A percentile compares a stretch with the other conserved stretches of the same genome.
Evolutionary conservation across 2,329 filamentous ascomycete species (phyloP).

Genomic region (Aureobasidium leucospermi): DNA sequence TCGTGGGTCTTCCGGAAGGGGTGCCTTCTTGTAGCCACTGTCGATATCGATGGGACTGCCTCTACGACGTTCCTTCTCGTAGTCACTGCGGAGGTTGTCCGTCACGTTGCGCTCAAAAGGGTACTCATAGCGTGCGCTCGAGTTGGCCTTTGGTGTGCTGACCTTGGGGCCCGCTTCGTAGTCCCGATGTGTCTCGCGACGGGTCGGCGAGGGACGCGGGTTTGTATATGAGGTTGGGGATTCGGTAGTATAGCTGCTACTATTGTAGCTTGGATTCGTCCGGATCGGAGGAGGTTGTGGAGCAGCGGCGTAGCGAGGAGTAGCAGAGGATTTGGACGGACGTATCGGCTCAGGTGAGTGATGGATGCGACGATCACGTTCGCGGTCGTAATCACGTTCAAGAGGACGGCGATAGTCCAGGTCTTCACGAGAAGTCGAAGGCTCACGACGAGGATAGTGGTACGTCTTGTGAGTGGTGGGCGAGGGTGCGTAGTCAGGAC

Average conservation of each 20-base stretch:
- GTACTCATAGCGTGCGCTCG: background rate
- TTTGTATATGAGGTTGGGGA: slow-evolving; percentile 5
- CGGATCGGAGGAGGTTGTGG: slow-evolving; percentile 8
- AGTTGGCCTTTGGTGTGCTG: background rate
- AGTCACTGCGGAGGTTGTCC: background rate
- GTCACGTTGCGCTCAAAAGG: background rate
- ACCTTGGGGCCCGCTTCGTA: background rate
- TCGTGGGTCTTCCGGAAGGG: background rate
- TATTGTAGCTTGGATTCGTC: background rate
- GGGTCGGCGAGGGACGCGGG: background rate
- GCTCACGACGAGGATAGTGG: slow-evolving; percentile 23
- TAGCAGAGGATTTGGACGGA: background rate
- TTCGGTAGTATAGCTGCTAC: background rate
- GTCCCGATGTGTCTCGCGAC: background rate
- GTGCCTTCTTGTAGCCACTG: background rate
- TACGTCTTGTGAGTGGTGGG: slow-evolving; percentile 17
- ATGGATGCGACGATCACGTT: slow-evolving; percentile 9
- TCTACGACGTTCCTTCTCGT: background rate
- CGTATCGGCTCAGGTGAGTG: slow-evolving; percentile 5
- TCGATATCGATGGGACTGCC: background rate
- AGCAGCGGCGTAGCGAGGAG: slow-evolving; percentile 1
- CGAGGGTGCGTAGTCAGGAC: slow-evolving; percentile 19
- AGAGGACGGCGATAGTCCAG: slow-evolving; percentile 19
- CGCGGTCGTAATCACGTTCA: slow-evolving; percentile 12
- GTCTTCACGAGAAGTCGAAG: slow-evolving; percentile 20